phyloP scores from a whole-genome alignment of 2,329 filamentous ascomycete species.

The Aspergillus glaucus region DNA sequence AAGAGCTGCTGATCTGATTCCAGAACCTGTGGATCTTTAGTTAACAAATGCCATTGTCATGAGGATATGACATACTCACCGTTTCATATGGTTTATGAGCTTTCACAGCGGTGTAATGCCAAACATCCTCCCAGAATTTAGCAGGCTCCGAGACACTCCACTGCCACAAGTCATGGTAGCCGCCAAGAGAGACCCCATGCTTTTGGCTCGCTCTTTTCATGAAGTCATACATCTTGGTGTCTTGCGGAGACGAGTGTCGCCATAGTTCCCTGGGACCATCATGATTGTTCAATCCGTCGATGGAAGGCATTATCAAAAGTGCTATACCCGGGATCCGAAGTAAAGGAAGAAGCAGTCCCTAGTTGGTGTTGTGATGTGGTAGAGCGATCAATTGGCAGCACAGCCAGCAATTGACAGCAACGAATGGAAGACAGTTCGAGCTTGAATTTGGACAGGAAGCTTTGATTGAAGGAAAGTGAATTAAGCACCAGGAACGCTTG shows the following conservation, averaged over 20 bases:
- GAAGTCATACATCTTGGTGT: conserved; percentile 67
- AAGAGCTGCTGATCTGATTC: conserved; percentile 66
- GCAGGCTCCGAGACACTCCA: conserved; percentile 77
- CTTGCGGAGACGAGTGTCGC: conserved; percentile 60
- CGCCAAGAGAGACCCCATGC: conserved; percentile 55
- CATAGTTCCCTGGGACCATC: conserved; percentile 52
- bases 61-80: conserved; percentile 22
- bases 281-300: background rate
- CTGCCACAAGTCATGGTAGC: conserved; percentile 69
- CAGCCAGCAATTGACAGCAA: background rate
- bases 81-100: conserved; percentile 54
- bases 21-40: conserved; percentile 54
- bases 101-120: conserved; percentile 73
- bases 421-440: background rate
- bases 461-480: no score
- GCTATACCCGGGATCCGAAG: background rate
- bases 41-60: background rate
- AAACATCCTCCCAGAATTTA: conserved; percentile 77
- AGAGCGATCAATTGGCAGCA: no score
- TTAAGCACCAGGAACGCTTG: background rate
- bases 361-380: background rate
- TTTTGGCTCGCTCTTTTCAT: conserved; percentile 63
- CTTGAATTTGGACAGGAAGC: no score
- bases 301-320: conserved; percentile 1
- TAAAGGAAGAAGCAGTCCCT: background rate